Conservation (phyloP, 2,329 filamentous ascomycete species). For the Fusarium sarcochroum region DNA sequence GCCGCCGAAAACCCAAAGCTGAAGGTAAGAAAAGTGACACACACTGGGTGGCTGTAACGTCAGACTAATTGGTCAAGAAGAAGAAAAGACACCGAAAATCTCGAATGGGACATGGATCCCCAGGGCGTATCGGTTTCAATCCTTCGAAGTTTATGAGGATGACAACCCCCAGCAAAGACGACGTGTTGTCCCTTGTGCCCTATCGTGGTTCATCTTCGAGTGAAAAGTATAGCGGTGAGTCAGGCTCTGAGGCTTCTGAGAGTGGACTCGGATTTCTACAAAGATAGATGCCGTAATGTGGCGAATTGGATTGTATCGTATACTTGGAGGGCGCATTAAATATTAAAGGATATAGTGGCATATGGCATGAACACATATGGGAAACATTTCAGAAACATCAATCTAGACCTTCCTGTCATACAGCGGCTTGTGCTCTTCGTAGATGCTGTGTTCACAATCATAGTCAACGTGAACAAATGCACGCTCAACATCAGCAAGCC, state of each 20-base stretch:
- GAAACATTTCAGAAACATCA: no score
- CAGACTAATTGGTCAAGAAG: background rate
- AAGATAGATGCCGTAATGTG: no score
- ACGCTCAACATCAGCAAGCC: slow-evolving; percentile 2
- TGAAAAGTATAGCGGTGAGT: background rate
- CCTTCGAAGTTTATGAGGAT: no score
- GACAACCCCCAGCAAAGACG: no score
- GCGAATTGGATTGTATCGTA: no score
- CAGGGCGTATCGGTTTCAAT: no score
- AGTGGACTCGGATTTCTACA: background rate
- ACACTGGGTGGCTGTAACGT: background rate
- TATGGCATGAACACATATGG: no score
- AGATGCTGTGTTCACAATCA: background rate
- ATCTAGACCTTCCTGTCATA: background rate
- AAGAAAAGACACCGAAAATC: background rate
- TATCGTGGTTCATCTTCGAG: background rate
- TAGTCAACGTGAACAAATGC: slow-evolving; percentile 7
- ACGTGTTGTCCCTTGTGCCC: no score
- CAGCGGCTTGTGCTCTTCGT: slow-evolving; percentile 7
- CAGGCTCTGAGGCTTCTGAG: background rate
- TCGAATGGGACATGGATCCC: background rate
- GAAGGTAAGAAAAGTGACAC: background rate
- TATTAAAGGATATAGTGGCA: no score
- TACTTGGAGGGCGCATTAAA: no score
- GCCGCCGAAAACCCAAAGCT: background rate